Evolutionary conservation across 2,329 filamentous ascomycete species (phyloP), one percentile per base, ranked within the genome.

Genomic region (Aureobasidium sp.): DNA sequence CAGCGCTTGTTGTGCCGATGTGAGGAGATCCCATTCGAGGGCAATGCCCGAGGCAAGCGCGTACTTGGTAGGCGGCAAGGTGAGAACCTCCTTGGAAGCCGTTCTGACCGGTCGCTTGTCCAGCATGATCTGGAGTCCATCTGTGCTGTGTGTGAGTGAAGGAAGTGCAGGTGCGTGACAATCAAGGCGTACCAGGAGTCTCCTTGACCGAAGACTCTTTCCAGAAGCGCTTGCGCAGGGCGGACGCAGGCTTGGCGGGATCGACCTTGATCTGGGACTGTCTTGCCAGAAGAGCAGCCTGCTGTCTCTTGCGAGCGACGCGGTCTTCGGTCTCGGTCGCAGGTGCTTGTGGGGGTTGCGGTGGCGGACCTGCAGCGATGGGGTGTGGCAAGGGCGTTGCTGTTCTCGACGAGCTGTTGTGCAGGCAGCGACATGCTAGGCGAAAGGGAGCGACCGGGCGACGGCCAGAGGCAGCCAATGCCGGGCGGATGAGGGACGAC

Each of bases 11-110:
- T 92, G 87, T 2, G 89, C 86, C 15, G 89, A 89, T 27, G 87
- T 82, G 64, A 99, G 82, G 53, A 88, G 80, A 73, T 97, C 92
- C 94, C 94, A 99, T 79, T 99, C 94, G 48, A 95, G 78, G 3
- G 93, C 94, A 65, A 99, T 86, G 62, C 90, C 90, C 48, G 87
- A 82, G 27, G 93, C 93, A 42, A 97, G 87, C 70, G 91, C 84
- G 36, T 86, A 86, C 77, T 97, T 97, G 62, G 82, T 83, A 1
- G 78, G 69, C 0, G 94, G 92, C 31, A 97, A 70, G 1, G 82
- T 84, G 68, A 99, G 79, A 65, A 90, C 79, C 44, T 83, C 72
- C 71, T 92, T 91, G 59, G 86, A 86, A 8, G 79, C 89, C 57
- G 89, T 91, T 65, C 92, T 87, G 64, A 99, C 84, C 4, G 91